A percentile compares a stretch with the other conserved stretches of the same genome.
These are phyloP conservation scores for Rhodomyrtus psidioides DNA, from an alignment of 441 rosid genomes.

Conservation along the genomic window DNA sequence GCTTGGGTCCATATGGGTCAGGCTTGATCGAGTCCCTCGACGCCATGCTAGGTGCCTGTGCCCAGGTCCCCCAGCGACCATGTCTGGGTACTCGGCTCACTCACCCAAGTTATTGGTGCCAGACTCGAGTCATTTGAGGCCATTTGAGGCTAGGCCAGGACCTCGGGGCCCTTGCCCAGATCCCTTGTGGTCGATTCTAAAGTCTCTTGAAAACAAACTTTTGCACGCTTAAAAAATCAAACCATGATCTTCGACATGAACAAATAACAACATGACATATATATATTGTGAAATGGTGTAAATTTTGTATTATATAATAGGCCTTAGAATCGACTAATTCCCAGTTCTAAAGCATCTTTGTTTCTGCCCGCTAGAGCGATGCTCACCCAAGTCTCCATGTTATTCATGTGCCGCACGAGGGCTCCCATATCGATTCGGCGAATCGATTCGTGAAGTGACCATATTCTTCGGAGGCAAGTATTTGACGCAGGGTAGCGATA, in stretches of 20 bases:
- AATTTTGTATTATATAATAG: neutral
- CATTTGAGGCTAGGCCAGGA: fast-evolving
- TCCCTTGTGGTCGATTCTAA: neutral
- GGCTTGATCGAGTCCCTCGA: fast-evolving
- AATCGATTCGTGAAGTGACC: neutral
- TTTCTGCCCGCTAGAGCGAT: neutral
- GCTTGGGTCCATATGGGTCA: neutral
- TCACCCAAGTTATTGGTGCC: neutral
- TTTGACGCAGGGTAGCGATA: too few species aligned
- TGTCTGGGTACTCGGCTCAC: neutral
- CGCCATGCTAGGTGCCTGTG: fast-evolving
- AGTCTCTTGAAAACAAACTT: neutral
- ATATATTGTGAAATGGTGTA: neutral
- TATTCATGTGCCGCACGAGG: neutral
- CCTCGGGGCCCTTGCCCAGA: fast-evolving
- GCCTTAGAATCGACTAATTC: neutral
- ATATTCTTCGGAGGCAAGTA: neutral
- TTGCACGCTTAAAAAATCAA: neutral
- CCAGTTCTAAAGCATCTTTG: neutral
- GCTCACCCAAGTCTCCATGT: neutral
- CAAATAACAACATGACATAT: neutral
- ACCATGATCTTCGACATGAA: neutral
- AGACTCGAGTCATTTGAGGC: neutral
- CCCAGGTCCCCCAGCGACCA: neutral
- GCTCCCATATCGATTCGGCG: neutral